Conservation (phyloP, 164 flowering plant genomes). For the Kingdonia uniflora region DNA sequence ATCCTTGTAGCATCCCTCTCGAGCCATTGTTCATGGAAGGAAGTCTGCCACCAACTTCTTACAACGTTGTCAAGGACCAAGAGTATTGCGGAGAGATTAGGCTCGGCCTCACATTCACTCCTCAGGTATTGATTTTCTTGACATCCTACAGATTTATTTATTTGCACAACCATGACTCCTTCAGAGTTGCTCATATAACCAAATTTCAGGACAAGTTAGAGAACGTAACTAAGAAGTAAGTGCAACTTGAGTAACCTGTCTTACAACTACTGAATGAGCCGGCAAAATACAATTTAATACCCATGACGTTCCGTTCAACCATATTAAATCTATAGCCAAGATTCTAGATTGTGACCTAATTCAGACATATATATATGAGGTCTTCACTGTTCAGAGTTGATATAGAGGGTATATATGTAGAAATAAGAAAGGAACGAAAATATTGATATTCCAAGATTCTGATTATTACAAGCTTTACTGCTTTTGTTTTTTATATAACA, state of each 20-base stretch:
- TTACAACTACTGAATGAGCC: background rate
- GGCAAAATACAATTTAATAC: background rate
- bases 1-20: conserved; percentile 40
- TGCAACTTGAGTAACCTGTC: background rate
- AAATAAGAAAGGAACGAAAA: no score
- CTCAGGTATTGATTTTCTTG: conserved; percentile 10
- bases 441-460: no score
- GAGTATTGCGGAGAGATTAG: conserved; percentile 61
- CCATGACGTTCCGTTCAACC: no score
- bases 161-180: background rate
- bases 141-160: background rate
- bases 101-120: conserved; percentile 55
- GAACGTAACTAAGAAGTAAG: background rate
- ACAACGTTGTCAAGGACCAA: conserved; percentile 64
- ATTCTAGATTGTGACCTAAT: no score
- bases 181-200: no score
- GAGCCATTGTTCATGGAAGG: conserved; percentile 49
- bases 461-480: no score
- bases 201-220: no score
- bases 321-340: no score
- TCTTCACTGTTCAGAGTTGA: no score
- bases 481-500: no score
- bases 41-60: conserved; percentile 39
- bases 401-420: no score
- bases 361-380: no score